phyloP scores from a whole-genome alignment of 1,284 basidiomycete species.

The Afroboletus lepidellus region DNA sequence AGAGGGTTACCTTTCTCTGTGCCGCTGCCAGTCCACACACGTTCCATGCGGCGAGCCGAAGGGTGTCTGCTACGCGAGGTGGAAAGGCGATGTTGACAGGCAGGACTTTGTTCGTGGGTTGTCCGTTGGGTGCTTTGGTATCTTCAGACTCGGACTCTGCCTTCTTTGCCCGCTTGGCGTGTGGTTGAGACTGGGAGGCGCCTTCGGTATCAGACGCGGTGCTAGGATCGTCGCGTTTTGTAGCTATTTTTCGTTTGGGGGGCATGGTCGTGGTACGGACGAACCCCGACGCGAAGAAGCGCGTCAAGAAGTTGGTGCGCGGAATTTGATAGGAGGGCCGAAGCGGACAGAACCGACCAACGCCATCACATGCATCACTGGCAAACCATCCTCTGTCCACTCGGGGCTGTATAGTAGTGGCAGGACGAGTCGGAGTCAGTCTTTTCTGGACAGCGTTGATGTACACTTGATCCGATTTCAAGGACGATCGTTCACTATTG shows the following conservation, averaged over 20 bases:
- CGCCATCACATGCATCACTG: too few relatives aligned
- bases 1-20: slow-evolving; percentile 62
- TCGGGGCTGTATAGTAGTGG: too few relatives aligned
- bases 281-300: slow-evolving; percentile 1
- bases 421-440: too few relatives aligned
- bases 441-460: too few relatives aligned
- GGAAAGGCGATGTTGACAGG: slow-evolving; percentile 65
- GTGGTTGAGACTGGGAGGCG: slow-evolving; percentile 15
- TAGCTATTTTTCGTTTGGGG: slow-evolving; percentile 30
- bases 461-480: too few relatives aligned
- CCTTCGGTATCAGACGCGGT: slow-evolving; percentile 22
- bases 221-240: slow-evolving; percentile 15
- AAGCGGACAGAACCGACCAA: too few relatives aligned
- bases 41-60: slow-evolving; percentile 74
- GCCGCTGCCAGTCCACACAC: slow-evolving; percentile 68
- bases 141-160: slow-evolving; percentile 14
- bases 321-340: slow-evolving; percentile 1
- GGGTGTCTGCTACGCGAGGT: slow-evolving; percentile 43
- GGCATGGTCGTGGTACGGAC: slow-evolving; percentile 21
- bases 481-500: too few relatives aligned
- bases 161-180: slow-evolving; percentile 29
- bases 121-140: slow-evolving; percentile 40
- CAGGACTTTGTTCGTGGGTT: slow-evolving; percentile 71
- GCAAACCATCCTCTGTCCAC: too few relatives aligned
- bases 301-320: neutral